A percentile compares a stretch with the other conserved stretches of the same genome.
Evolutionary conservation across 1,284 basidiomycete species (phyloP).

Genomic region (Phenoliferia sp.): DNA sequence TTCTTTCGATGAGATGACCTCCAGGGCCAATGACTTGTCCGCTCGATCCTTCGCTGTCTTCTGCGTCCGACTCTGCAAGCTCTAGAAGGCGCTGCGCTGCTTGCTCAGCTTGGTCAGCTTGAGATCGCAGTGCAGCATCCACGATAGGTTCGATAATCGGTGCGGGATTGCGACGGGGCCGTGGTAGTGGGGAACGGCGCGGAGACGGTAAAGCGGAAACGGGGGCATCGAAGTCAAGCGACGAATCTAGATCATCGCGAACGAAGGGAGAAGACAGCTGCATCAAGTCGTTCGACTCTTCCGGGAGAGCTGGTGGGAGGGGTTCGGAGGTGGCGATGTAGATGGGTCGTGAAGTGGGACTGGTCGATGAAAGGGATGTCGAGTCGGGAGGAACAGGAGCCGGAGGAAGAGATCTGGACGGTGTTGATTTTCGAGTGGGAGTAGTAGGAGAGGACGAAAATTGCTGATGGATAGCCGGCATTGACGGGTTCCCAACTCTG

Average conservation of each 20-base stretch:
- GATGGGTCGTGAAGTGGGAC: background rate
- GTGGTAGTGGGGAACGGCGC: background rate
- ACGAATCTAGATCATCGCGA: background rate
- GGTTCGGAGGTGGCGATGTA: background rate
- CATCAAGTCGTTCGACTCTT: background rate
- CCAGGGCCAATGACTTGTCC: background rate
- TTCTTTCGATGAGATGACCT: background rate
- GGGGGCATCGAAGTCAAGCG: background rate
- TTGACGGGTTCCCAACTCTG: too few relatives aligned
- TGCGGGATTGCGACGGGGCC: background rate
- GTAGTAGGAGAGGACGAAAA: background rate
- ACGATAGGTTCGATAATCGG: conserved; percentile 54
- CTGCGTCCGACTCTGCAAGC: conserved; percentile 12
- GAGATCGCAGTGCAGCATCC: conserved; percentile 74
- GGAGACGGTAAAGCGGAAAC: background rate
- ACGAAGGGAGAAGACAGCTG: conserved; percentile 1
- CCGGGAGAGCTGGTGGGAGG: background rate
- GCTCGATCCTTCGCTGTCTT: background rate
- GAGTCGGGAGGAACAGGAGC: background rate
- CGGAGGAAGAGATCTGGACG: background rate
- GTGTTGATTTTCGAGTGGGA: background rate
- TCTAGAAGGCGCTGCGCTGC: conserved; percentile 57
- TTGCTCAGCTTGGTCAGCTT: conserved; percentile 81
- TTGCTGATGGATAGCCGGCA: too few relatives aligned
- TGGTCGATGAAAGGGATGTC: background rate